Percentiles rank a stretch among this genome's conserved stretches.
Evolutionary conservation across 371 early-diverging fungal genomes (phyloP).

Genomic region (Rhizopus microsporus): DNA sequence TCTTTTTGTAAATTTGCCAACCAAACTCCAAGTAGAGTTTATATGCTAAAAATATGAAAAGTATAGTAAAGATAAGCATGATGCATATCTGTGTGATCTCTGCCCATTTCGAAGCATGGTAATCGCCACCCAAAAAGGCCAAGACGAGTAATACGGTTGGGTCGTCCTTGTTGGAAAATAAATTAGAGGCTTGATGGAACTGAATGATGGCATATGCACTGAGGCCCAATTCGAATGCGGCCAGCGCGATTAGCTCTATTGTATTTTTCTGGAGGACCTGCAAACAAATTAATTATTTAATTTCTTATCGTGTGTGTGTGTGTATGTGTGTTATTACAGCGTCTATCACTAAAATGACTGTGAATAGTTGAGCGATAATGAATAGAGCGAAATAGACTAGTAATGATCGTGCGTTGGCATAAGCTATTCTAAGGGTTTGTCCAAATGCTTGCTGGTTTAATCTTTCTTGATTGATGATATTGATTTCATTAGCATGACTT

Average conservation of each 20-base stretch:
- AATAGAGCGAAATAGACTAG: slow-evolving; percentile 48
- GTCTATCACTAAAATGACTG: slow-evolving; percentile 46
- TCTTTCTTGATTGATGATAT: slow-evolving; percentile 35
- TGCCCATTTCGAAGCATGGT: slow-evolving; percentile 45
- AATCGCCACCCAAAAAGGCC: slow-evolving; percentile 27
- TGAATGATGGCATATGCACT: slow-evolving; percentile 51
- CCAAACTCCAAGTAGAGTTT: slow-evolving; percentile 56
- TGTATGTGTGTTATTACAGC: slow-evolving; percentile 31
- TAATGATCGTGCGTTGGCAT: slow-evolving; percentile 49
- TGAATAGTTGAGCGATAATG: slow-evolving; percentile 49
- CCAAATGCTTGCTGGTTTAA: slow-evolving; percentile 36
- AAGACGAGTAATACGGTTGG: slow-evolving; percentile 19
- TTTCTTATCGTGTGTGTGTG: not conserved
- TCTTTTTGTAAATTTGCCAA: slow-evolving; percentile 90
- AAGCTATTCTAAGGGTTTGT: slow-evolving; percentile 23
- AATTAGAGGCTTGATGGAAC: slow-evolving; percentile 47
- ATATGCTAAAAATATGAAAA: slow-evolving; percentile 44
- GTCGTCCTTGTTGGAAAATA: slow-evolving; percentile 23
- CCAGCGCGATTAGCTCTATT: slow-evolving; percentile 52
- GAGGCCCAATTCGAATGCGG: slow-evolving; percentile 50
- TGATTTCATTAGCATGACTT: slow-evolving; percentile 35
- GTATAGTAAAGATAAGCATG: slow-evolving; percentile 36
- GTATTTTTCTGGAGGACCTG: slow-evolving; percentile 54
- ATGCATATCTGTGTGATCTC: slow-evolving; percentile 50
- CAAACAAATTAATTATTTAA: not conserved